Evolutionary conservation across 495 filamentous ascomycete species (phyloP).

Genomic region (Endocarpon pusillum): DNA sequence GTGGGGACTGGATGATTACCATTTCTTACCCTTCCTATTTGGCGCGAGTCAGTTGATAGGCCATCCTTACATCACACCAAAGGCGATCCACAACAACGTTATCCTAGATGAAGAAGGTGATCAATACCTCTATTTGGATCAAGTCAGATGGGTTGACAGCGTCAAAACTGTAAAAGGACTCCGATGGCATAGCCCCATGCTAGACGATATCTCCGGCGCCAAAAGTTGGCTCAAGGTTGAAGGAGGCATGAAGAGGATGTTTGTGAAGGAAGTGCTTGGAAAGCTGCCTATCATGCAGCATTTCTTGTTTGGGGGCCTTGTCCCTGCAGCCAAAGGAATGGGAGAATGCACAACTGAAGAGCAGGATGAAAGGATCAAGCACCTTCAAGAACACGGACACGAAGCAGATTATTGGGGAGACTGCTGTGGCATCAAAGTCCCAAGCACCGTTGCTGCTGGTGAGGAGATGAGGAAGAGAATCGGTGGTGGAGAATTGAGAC

Average conservation of each 20-base stretch:
- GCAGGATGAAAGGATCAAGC: slow-evolving; percentile 44
- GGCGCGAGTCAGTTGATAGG: slow-evolving; percentile 80
- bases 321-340: slow-evolving; percentile 73
- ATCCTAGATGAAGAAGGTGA: slow-evolving; percentile 70
- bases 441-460: slow-evolving; percentile 75
- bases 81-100: slow-evolving; percentile 70
- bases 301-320: slow-evolving; percentile 75
- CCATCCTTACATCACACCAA: slow-evolving; percentile 74
- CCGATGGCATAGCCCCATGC: slow-evolving; percentile 94
- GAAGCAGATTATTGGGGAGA: slow-evolving; percentile 67
- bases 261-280: slow-evolving; percentile 75
- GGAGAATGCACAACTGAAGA: slow-evolving; percentile 32
- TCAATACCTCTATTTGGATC: slow-evolving; percentile 77
- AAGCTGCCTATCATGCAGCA: slow-evolving; percentile 98
- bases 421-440: slow-evolving; percentile 97
- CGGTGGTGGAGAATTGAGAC: slow-evolving; percentile 45
- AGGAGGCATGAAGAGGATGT: slow-evolving; percentile 91
- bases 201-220: slow-evolving; percentile 91
- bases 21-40: slow-evolving; percentile 91
- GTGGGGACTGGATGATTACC: slow-evolving; percentile 95
- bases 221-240: slow-evolving; percentile 88
- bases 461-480: slow-evolving; percentile 68
- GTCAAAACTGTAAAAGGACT: slow-evolving; percentile 93
- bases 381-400: slow-evolving; percentile 39
- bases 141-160: slow-evolving; percentile 84